phyloP scores from a whole-genome alignment of 345 rosid genomes.

The Sonneratia caseolaris region DNA sequence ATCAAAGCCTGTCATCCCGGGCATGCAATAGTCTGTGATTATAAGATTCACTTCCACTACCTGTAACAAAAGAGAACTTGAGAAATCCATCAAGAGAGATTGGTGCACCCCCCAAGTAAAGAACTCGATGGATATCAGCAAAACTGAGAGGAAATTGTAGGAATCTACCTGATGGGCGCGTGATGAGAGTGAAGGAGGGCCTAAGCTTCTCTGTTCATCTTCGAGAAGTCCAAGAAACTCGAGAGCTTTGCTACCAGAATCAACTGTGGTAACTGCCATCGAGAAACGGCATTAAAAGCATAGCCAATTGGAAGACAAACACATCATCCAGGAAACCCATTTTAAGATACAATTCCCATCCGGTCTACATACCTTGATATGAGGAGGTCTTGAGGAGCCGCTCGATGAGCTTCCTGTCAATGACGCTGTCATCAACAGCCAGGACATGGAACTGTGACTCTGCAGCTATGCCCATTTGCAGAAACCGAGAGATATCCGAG shows the following conservation, averaged over 20 bases:
- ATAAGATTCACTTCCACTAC: slow-evolving; percentile 40
- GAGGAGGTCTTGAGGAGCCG: slow-evolving; percentile 85
- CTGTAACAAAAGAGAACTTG: slow-evolving; percentile 12
- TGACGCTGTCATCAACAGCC: slow-evolving; percentile 82
- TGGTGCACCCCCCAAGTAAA: no score
- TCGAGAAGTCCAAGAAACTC: slow-evolving; percentile 53
- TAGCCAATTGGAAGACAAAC: background rate
- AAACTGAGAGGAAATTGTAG: no score
- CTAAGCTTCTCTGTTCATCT: slow-evolving; percentile 24
- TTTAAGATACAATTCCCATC: background rate
- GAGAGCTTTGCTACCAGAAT: slow-evolving; percentile 65
- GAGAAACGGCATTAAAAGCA: background rate
- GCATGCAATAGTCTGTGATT: slow-evolving; percentile 78
- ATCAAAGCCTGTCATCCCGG: slow-evolving; percentile 76
- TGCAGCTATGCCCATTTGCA: slow-evolving; percentile 50
- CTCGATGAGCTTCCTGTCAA: slow-evolving; percentile 82
- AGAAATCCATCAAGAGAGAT: no score
- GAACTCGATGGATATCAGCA: no score
- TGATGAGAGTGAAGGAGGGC: slow-evolving; percentile 16
- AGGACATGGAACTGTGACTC: slow-evolving; percentile 77
- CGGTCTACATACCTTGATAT: slow-evolving; percentile 49
- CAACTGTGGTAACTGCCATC: slow-evolving; percentile 56
- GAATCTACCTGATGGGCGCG: slow-evolving; percentile 14
- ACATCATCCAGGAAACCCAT: background rate
- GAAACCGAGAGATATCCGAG: background rate